A percentile compares a stretch with the other conserved stretches of the same genome.
These are phyloP conservation scores for Setaria italica DNA, from an alignment of 202 grass and related monocot species.

Conservation along the genomic window DNA sequence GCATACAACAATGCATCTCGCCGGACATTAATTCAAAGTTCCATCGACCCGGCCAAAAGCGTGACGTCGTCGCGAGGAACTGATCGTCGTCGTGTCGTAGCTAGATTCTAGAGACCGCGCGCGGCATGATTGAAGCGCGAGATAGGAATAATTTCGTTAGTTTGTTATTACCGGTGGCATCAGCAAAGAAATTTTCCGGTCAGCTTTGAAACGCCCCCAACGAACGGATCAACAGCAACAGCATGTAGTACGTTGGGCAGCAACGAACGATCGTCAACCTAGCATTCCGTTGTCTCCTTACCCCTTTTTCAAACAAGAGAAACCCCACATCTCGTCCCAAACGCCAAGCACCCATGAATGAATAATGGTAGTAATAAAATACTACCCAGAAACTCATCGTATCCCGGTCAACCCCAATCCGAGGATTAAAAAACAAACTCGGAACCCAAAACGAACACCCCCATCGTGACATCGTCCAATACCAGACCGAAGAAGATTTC, in stretches of 20 bases:
- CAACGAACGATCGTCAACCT: neutral
- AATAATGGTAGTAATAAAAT: neutral
- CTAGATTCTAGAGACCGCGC: no score
- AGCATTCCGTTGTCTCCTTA: neutral
- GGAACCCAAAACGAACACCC: neutral
- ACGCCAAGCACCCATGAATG: neutral
- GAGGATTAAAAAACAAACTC: neutral
- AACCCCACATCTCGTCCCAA: neutral
- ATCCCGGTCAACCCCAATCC: neutral
- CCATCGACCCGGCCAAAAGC: no score
- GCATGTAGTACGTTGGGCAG: neutral
- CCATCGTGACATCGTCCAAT: no score
- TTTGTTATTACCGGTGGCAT: no score
- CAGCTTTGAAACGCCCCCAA: neutral
- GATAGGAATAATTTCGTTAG: no score
- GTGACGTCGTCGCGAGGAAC: no score
- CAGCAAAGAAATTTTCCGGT: no score
- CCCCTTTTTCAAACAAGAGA: no score
- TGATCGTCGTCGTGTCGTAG: no score
- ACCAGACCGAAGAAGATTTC: neutral
- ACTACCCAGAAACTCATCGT: neutral
- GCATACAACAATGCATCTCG: neutral
- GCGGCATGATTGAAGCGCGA: no score
- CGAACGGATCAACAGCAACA: neutral
- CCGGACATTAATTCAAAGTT: no score